Evolutionary conservation across 805 yeast genomes (phyloP).

Genomic region (Komagataella kurtzmanii): DNA sequence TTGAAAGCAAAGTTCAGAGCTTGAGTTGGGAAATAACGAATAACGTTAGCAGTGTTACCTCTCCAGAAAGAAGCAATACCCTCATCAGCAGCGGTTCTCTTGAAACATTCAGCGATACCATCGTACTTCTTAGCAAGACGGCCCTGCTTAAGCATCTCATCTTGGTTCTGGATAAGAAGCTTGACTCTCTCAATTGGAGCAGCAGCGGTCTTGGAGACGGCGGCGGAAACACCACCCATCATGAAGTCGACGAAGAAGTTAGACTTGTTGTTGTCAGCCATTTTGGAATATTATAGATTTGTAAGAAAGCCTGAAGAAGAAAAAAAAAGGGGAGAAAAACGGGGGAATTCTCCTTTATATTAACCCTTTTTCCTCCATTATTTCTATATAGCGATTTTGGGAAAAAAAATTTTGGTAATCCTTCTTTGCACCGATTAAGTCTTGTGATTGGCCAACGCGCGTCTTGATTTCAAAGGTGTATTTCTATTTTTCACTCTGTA

Average conservation of each 20-base stretch:
- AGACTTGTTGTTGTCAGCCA: conserved; percentile 27
- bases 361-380: neutral
- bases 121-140: conserved; percentile 76
- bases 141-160: conserved; percentile 97
- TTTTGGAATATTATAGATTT: conserved; percentile 9
- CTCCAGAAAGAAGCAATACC: conserved; percentile 94
- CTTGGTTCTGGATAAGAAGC: conserved; percentile 93
- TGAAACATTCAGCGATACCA: conserved; percentile 92
- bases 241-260: conserved; percentile 54
- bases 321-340: conserved; percentile 2
- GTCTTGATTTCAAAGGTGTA: neutral
- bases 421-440: neutral
- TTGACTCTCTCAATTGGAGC: conserved; percentile 97
- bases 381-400: neutral
- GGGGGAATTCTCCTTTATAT: neutral
- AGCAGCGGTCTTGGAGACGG: conserved; percentile 95
- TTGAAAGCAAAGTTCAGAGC: conserved; percentile 98
- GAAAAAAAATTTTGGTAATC: neutral
- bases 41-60: conserved; percentile 98
- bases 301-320: conserved; percentile 1
- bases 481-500: neutral
- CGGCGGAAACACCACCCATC: conserved; percentile 99
- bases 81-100: conserved; percentile 86
- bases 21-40: conserved; percentile 99
- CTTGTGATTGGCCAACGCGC: neutral